Conservation (phyloP, 1,284 basidiomycete genomes). For the Lignosus rhinocerotis region DNA sequence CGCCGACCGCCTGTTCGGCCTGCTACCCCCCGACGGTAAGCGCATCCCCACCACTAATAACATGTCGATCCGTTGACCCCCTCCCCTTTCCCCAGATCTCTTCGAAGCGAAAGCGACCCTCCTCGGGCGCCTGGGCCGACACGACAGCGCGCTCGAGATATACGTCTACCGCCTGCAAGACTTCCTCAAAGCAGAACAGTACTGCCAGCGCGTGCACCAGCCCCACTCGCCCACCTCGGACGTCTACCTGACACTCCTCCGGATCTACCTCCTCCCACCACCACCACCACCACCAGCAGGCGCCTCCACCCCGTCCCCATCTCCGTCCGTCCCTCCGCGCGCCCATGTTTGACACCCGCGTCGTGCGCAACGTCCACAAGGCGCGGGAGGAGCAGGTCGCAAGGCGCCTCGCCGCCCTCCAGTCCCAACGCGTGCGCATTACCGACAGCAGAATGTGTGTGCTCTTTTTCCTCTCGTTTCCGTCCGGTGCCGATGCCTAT, state of each 20-base stretch:
- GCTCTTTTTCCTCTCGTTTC: background rate
- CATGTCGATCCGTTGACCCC: background rate
- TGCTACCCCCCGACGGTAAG: constrained; percentile 75
- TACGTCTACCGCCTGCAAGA: constrained; percentile 89
- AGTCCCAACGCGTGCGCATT: constrained; percentile 85
- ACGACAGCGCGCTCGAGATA: constrained; percentile 90
- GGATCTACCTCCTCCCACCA: constrained; percentile 81
- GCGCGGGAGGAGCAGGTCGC: constrained; percentile 76
- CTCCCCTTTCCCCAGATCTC: constrained; percentile 47
- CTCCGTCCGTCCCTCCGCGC: constrained; percentile 54
- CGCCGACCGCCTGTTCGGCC: constrained; percentile 77
- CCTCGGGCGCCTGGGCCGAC: constrained; percentile 85
- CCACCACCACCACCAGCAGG: background rate
- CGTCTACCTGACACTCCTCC: constrained; percentile 85
- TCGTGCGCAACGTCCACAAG: constrained; percentile 69
- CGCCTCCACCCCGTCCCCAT: too few species aligned
- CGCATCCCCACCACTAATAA: background rate
- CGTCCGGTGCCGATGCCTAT: background rate
- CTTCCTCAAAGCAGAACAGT: constrained; percentile 87
- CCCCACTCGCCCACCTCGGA: constrained; percentile 54
- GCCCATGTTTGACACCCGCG: constrained; percentile 65
- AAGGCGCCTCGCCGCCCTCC: constrained; percentile 69
- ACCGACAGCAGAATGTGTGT: constrained; percentile 88
- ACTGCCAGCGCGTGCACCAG: constrained; percentile 82
- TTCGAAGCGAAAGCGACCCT: constrained; percentile 90